phyloP scores from a whole-genome alignment of 2,329 filamentous ascomycete genomes.

The Clarireedia sp. region DNA sequence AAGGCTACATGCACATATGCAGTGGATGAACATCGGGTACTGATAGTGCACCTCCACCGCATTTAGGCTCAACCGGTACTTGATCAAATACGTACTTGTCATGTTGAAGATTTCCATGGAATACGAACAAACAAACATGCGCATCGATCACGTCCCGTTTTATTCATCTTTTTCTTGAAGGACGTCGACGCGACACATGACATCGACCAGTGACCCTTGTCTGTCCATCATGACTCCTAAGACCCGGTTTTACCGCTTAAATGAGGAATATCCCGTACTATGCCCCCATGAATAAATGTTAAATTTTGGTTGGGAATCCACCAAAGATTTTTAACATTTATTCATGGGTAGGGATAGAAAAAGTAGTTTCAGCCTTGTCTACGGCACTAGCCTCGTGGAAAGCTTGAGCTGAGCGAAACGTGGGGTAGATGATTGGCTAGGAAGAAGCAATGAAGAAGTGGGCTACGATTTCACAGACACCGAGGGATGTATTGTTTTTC shows the following conservation, averaged over 20 bases:
- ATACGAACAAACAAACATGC: no score
- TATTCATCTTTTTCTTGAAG: no score
- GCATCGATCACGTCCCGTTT: no score
- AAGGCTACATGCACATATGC: neutral
- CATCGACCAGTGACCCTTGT: no score
- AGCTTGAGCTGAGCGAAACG: neutral
- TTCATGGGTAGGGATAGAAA: no score
- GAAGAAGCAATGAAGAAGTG: neutral
- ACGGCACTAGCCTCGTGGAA: neutral
- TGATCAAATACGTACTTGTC: neutral
- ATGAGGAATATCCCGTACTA: neutral
- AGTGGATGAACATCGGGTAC: neutral
- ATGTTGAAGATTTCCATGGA: neutral
- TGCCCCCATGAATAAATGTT: no score
- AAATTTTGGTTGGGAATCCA: no score
- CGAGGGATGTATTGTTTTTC: no score
- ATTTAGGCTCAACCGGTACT: neutral
- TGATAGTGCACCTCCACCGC: neutral
- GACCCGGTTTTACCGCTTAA: neutral
- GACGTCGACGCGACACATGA: no score
- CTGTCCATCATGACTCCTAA: no score
- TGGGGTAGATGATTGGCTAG: conserved; percentile 1
- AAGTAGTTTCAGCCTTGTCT: neutral
- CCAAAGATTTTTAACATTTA: no score
- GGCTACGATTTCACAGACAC: neutral